Evolutionary conservation across 495 filamentous ascomycete genomes (phyloP).

Genomic region (Xylaria palmicola): DNA sequence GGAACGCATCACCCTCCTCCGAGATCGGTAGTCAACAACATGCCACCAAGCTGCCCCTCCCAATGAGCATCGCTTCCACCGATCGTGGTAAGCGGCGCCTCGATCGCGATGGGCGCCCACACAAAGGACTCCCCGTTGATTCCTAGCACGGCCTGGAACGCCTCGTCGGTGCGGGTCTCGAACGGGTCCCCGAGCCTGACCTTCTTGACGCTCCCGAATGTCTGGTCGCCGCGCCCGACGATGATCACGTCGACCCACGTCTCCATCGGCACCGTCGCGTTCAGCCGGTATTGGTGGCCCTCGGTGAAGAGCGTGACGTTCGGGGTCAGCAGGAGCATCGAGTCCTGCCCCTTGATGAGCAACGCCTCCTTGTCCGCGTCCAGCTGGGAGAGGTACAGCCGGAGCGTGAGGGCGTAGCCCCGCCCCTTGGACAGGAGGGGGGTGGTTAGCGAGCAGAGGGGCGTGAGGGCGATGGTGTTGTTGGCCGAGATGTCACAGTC

Average conservation of each 20-base stretch:
- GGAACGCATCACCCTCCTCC: background rate
- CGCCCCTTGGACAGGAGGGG: constrained; percentile 49
- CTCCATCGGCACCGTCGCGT: constrained; percentile 42
- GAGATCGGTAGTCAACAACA: constrained; percentile 28
- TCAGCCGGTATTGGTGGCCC: constrained; percentile 46
- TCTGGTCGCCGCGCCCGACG: constrained; percentile 41
- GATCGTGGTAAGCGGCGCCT: constrained; percentile 46
- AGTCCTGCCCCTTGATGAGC: constrained; percentile 44
- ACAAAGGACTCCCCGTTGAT: constrained; percentile 42
- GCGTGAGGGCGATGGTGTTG: constrained; percentile 26
- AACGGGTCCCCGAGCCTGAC: constrained; percentile 16
- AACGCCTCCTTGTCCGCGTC: constrained; percentile 23
- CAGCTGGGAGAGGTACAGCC: constrained; percentile 32
- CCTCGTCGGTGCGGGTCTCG: constrained; percentile 24
- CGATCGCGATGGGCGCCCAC: constrained; percentile 48
- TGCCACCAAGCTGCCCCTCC: constrained; percentile 25
- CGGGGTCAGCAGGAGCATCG: constrained; percentile 43
- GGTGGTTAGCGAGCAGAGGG: constrained; percentile 38
- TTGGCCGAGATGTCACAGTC: constrained; percentile 31
- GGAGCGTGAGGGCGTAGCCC: constrained; percentile 49
- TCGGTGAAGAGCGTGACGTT: constrained; percentile 46
- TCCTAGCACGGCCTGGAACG: constrained; percentile 45
- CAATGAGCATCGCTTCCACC: constrained; percentile 33
- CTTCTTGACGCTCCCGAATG: constrained; percentile 34
- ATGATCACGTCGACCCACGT: constrained; percentile 43